These are phyloP conservation scores for Diaporthe nobilis DNA, from an alignment of 2,329 filamentous ascomycete species.

Conservation along the genomic window DNA sequence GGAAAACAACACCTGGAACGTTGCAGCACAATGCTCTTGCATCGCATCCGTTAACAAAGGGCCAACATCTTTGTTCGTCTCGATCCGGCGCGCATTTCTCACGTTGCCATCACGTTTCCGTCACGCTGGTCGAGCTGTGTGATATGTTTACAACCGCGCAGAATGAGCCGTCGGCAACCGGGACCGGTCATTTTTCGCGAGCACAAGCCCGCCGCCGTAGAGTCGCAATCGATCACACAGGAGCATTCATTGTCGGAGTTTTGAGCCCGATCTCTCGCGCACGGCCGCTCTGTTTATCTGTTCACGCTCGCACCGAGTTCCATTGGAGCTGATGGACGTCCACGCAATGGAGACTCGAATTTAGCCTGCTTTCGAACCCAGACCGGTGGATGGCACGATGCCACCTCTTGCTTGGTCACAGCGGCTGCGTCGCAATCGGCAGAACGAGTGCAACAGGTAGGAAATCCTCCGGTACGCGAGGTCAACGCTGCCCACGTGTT, in stretches of 20 bases:
- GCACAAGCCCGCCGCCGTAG: conserved; percentile 1
- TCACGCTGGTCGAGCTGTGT: neutral
- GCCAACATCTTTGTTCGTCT: conserved; percentile 6
- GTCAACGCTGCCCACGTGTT: neutral
- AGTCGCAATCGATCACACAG: conserved; percentile 15
- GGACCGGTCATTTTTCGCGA: neutral
- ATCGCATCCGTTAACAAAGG: conserved; percentile 5
- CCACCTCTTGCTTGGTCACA: neutral
- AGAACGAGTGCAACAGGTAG: neutral
- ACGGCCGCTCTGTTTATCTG: conserved; percentile 13
- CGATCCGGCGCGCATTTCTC: neutral
- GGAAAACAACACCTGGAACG: neutral
- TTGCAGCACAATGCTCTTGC: conserved; percentile 5
- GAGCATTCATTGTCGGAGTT: conserved; percentile 8
- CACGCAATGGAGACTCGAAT: neutral
- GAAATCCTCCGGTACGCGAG: conserved; percentile 5
- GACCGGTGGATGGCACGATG: conserved; percentile 1
- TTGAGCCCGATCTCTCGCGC: conserved; percentile 10
- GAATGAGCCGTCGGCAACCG: conserved; percentile 11
- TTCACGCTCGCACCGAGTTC: neutral
- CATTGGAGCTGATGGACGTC: neutral
- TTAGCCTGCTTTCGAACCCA: conserved; percentile 2
- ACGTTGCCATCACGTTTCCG: neutral
- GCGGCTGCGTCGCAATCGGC: neutral
- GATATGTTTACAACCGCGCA: neutral